Evolutionary conservation across 352 stramenopile species (phyloP).

Genomic region (Sclerospora graminicola): DNA sequence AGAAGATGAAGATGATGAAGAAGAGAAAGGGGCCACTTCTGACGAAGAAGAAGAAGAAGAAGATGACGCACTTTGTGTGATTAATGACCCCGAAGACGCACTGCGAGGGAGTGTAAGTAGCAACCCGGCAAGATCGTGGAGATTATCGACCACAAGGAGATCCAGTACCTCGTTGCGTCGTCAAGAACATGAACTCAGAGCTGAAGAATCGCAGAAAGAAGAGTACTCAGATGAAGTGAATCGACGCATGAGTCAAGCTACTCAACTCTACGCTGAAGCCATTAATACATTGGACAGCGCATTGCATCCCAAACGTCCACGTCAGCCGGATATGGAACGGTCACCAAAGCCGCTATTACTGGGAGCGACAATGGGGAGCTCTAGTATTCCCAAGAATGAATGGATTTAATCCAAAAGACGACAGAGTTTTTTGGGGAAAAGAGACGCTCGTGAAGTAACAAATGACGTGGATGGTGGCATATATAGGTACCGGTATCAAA

Average conservation of each 20-base stretch:
- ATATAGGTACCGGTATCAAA: too few relatives aligned
- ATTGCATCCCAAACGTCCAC: slow-evolving; percentile 29
- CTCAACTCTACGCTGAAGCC: slow-evolving; percentile 44
- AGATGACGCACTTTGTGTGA: slow-evolving; percentile 20
- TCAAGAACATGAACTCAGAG: too few relatives aligned
- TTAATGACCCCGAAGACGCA: slow-evolving; percentile 31
- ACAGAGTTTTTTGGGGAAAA: not conserved
- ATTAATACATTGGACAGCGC: slow-evolving; percentile 40
- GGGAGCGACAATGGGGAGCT: slow-evolving; percentile 31
- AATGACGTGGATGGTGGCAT: not conserved
- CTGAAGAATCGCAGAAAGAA: slow-evolving; percentile 16
- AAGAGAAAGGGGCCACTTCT: slow-evolving; percentile 13
- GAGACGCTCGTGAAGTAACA: not conserved
- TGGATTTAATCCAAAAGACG: slow-evolving; percentile 24
- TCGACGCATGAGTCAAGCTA: slow-evolving; percentile 38
- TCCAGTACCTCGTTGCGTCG: slow-evolving; percentile 22
- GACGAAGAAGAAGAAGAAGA: slow-evolving; percentile 16
- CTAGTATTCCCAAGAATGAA: slow-evolving; percentile 34
- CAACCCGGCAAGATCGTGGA: slow-evolving; percentile 21
- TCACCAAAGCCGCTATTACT: slow-evolving; percentile 44
- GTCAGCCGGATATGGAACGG: slow-evolving; percentile 15
- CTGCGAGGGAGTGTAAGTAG: slow-evolving; percentile 18
- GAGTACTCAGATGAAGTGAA: slow-evolving; percentile 34
- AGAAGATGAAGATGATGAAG: slow-evolving; percentile 18
- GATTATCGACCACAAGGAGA: slow-evolving; percentile 22